Evolutionary conservation across 768 basidiomycete genomes (phyloP), one percentile per base, ranked within the genome.

Genomic region (Russula abietina): DNA sequence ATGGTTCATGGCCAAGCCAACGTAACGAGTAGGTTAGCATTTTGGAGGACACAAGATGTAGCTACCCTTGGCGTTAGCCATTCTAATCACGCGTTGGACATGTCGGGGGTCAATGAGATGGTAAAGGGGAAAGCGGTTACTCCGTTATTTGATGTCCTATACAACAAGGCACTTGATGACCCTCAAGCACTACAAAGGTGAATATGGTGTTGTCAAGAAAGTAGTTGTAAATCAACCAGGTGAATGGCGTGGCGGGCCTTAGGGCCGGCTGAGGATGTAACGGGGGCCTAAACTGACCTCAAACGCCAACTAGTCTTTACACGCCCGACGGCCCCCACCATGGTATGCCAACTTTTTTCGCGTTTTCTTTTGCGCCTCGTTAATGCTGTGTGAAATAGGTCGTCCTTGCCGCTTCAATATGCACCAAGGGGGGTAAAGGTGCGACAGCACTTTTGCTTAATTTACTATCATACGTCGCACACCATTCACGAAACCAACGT

Each of bases 401-500:
- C 68, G 92, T 96, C 61, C 80, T 96, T 68, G 93, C 93, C 69
- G 91, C 93, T 33, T 93, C 91, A 67, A 93, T 97, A 83, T 93
- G 92, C 74, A 93, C 93, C 54, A 94, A 93, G 75, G 89, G 85
- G 71, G 94, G 93, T 14, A 94, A 95, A 81, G 87, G 93, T 91
- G 67, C 67, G 83, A n/a, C 22, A 53, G 24, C 30, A 30, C 50
- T 19, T 30, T 51, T 43, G n/a, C 4, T 57, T 46, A 39, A 22
- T 56, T 30, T 33, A n/a, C 36, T 33, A 17, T 26, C 26, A 33
- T 19, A 49, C 46, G 48, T 45, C 43, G 28, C 36, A 32, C 24
- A 10, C 39, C n/a, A 30, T 57, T 57, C 33, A 51, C 46, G 22
- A 57, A 62, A 4, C 55, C 19, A 36, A 43, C 28, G 48, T 7